phyloP scores from a whole-genome alignment of 2,329 filamentous ascomycete genomes.

The Exophiala dermatitidis region DNA sequence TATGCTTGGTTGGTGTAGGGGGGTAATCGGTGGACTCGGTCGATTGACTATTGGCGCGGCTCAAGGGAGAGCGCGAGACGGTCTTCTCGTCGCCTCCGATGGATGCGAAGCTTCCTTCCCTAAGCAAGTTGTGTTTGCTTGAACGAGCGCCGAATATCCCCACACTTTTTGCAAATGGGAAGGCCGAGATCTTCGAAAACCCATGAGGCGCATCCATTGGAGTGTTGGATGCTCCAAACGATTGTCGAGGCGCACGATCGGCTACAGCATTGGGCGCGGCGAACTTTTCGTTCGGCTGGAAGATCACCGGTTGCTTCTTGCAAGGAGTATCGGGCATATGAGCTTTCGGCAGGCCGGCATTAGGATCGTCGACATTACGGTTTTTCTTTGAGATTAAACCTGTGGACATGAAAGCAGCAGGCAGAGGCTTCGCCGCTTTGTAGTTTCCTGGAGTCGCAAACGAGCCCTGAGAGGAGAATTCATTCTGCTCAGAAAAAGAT shows the following conservation, averaged over 20 bases:
- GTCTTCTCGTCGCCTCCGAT: constrained; percentile 69
- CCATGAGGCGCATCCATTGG: constrained; percentile 63
- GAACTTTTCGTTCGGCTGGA: constrained; percentile 55
- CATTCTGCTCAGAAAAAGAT: constrained; percentile 28
- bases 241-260: constrained; percentile 58
- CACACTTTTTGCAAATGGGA: constrained; percentile 59
- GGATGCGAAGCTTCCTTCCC: constrained; percentile 68
- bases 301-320: constrained; percentile 69
- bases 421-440: constrained; percentile 67
- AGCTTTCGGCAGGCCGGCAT: constrained; percentile 50
- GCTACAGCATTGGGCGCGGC: constrained; percentile 56
- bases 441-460: constrained; percentile 71
- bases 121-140: constrained; percentile 43
- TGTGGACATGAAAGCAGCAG: constrained; percentile 86
- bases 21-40: constrained; percentile 64
- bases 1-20: constrained; percentile 82
- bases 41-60: constrained; percentile 50
- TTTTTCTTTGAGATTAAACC: constrained; percentile 93
- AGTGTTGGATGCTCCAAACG: constrained; percentile 72
- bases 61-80: constrained; percentile 51
- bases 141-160: constrained; percentile 56
- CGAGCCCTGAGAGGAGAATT: constrained; percentile 39
- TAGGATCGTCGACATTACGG: constrained; percentile 64
- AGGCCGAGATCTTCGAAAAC: constrained; percentile 54
- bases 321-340: constrained; percentile 91